Evolutionary conservation across 129 eudicot genomes (phyloP).

Genomic region (Cynara cardunculus): DNA sequence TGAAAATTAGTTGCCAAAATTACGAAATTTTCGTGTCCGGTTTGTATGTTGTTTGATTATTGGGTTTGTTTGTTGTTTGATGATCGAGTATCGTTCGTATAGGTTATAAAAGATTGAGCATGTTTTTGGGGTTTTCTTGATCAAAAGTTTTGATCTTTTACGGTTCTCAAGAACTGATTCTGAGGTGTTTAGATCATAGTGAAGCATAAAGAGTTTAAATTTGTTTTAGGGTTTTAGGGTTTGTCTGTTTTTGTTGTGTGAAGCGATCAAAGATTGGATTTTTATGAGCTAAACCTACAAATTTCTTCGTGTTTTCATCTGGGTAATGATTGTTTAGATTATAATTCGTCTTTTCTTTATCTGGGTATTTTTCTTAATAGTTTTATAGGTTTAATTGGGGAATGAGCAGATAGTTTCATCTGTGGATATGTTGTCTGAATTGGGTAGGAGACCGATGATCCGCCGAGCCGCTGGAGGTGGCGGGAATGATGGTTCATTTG

Average conservation of each 20-base stretch:
- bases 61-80: not conserved
- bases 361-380: slow-evolving; percentile 21
- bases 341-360: not conserved
- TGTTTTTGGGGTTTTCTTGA: slow-evolving; percentile 26
- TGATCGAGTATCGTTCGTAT: slow-evolving; percentile 3
- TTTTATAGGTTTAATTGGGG: slow-evolving; percentile 10
- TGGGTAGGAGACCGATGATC: slow-evolving; percentile 60
- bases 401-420: slow-evolving; percentile 7
- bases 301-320: slow-evolving; percentile 10
- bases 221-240: slow-evolving; percentile 20
- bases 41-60: not conserved
- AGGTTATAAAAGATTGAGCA: slow-evolving; percentile 3
- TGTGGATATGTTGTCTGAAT: slow-evolving; percentile 65
- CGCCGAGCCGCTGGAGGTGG: slow-evolving; percentile 34
- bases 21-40: not conserved
- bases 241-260: slow-evolving; percentile 3
- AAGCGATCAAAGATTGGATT: slow-evolving; percentile 26
- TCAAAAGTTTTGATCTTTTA: slow-evolving; percentile 21
- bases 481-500: slow-evolving; percentile 61
- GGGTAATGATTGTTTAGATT: slow-evolving; percentile 13
- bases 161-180: slow-evolving; percentile 22
- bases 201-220: not conserved
- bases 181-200: slow-evolving; percentile 16
- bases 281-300: slow-evolving; percentile 10
- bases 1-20: slow-evolving; percentile 11